Base-by-base conservation (phyloP, 257 asterid species). In the Knoxia roxburghii region DNA sequence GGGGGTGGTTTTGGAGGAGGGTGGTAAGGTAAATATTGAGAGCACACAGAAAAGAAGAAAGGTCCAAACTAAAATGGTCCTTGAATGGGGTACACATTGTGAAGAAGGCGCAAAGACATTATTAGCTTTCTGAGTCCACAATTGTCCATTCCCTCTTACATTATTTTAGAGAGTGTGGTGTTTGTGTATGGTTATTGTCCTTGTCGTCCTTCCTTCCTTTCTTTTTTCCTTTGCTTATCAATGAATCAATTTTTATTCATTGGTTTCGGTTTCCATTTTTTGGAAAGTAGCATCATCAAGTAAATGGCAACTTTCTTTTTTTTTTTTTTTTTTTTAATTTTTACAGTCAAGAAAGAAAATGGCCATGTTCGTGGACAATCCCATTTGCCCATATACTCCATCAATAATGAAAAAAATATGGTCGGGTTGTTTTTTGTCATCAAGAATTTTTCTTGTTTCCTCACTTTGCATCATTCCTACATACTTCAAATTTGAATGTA, bases 211-310 rank as follows among this genome's bases (percentile, higher is more conserved):
- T n/a, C n/a, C n/a, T n/a, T n/a, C n/a, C n/a, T n/a, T n/a, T n/a
- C n/a, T n/a, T n/a, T n/a, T n/a, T 37, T 37, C 6, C 46, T 52
- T 64, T 70, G 53, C 68, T 23, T 14, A 51, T 48, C 45, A 9
- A 17, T 37, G 50, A 30, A 52, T 52, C 77, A 73, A 43, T n/a
- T n/a, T n/a, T n/a, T n/a, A n/a, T 57, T 52, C 80, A 72, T 57
- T 62, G 80, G 72, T 41, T 51, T 62, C 75, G 79, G 56, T 66
- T 37, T 37, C 9, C 6, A 9, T 37, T 37, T 37, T 37, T 37
- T 77, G 80, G 78, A n/a, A 75, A 59, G 76, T 43, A 68, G 66
- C 46, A 52, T 61, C 48, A 54, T 61, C 48, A 54, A 59, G 64
- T 56, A 65, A 73, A 71, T 21, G 68, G 72, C 53, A 51, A 61